Evolutionary conservation across 768 basidiomycete genomes (phyloP).

Genomic region (Mycena olivaceomarginata): DNA sequence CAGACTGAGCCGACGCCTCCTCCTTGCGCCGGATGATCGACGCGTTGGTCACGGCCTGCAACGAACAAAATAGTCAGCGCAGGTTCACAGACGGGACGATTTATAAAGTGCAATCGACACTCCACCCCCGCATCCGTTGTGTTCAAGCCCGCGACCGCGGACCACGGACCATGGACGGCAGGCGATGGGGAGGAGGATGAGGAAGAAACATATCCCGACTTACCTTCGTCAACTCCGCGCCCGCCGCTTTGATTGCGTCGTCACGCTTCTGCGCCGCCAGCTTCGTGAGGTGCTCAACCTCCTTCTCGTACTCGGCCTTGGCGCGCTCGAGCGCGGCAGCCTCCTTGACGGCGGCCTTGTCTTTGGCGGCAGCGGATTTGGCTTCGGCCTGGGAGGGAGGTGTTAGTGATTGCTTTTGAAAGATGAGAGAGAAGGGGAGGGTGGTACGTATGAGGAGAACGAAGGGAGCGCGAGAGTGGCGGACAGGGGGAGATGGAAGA

Average conservation of each 20-base stretch:
- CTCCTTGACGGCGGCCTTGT: conserved; percentile 30
- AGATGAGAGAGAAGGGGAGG: not conserved
- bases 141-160: too few relatives aligned
- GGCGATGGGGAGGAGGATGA: too few relatives aligned
- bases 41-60: conserved; percentile 32
- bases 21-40: conserved; percentile 40
- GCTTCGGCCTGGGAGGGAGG: conserved; percentile 22
- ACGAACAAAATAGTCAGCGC: too few relatives aligned
- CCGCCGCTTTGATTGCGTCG: conserved; percentile 36
- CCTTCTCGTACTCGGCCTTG: conserved; percentile 35
- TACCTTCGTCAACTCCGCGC: conserved; percentile 33
- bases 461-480: not conserved
- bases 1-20: conserved; percentile 22
- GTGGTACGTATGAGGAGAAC: not conserved
- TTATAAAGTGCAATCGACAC: too few relatives aligned
- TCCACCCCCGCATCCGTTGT: too few relatives aligned
- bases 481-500: too few relatives aligned
- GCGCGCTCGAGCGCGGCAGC: conserved; percentile 31
- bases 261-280: conserved; percentile 39
- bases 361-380: conserved; percentile 35
- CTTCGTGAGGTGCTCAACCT: conserved; percentile 34
- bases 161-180: too few relatives aligned
- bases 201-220: too few relatives aligned
- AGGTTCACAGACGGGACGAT: too few relatives aligned
- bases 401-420: too few relatives aligned